Conservation (phyloP, 2,329 filamentous ascomycete species). For the Apiospora marii region DNA sequence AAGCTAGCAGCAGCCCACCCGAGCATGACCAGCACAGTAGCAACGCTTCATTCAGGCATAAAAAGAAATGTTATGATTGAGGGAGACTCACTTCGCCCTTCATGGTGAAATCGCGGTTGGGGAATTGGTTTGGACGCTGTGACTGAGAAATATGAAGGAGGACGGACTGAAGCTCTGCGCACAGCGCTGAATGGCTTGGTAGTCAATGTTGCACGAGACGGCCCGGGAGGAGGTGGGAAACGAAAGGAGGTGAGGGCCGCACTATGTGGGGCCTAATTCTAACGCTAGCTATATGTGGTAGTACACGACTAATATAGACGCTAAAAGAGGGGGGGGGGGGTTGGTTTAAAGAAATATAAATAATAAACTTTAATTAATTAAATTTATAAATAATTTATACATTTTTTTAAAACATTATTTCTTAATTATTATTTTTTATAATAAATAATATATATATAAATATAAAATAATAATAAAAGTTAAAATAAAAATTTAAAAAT, state of each 20-base stretch:
- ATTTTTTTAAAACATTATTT: too few relatives aligned
- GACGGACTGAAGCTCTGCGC: constrained; percentile 28
- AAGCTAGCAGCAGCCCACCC: not conserved
- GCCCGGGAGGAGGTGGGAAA: not conserved
- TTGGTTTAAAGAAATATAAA: too few relatives aligned
- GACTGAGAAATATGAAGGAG: constrained; percentile 2
- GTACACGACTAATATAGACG: not conserved
- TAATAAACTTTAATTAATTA: too few relatives aligned
- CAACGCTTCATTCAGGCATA: constrained; percentile 26
- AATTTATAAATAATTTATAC: too few relatives aligned
- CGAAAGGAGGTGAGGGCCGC: not conserved
- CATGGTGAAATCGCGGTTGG: constrained; percentile 49
- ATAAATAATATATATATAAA: not conserved
- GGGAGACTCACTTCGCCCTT: constrained; percentile 62
- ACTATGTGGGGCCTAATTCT: not conserved
- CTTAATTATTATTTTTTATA: too few relatives aligned
- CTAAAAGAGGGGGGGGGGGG: not conserved
- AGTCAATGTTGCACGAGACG: not conserved
- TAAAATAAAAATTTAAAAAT: not conserved
- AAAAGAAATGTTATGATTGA: constrained; percentile 26
- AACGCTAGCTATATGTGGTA: not conserved
- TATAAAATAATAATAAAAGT: not conserved
- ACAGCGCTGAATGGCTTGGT: constrained; percentile 28
- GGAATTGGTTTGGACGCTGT: not conserved
- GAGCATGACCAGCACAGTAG: not conserved